These are phyloP conservation scores for Boletus rubropictus DNA, from an alignment of 768 basidiomycete genomes.

Conservation along the genomic window DNA sequence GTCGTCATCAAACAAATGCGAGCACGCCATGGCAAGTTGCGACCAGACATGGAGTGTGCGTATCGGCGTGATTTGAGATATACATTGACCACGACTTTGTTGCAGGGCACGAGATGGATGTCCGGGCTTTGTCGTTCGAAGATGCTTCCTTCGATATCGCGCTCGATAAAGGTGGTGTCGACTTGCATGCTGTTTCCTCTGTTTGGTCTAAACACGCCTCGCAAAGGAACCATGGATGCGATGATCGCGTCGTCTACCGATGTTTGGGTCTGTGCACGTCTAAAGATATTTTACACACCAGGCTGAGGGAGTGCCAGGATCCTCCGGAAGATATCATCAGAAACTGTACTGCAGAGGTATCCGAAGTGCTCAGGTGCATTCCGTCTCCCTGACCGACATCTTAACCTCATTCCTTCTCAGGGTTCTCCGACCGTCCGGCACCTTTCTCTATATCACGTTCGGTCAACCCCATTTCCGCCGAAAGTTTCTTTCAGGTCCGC, in stretches of 20 bases:
- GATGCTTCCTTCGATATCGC: constrained; percentile 67
- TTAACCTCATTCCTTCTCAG: constrained; percentile 30
- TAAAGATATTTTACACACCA: background rate
- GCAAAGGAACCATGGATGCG: constrained; percentile 75
- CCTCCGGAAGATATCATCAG: constrained; percentile 66
- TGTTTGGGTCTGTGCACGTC: constrained; percentile 56
- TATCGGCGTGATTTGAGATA: background rate
- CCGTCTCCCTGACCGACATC: background rate
- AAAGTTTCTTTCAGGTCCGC: constrained; percentile 47
- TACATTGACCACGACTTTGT: background rate
- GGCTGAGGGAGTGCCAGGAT: constrained; percentile 39
- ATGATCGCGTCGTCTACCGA: constrained; percentile 82
- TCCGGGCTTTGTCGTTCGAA: constrained; percentile 56
- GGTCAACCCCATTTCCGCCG: constrained; percentile 86
- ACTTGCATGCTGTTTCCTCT: background rate
- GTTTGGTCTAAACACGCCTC: background rate
- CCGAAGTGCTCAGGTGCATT: constrained; percentile 61
- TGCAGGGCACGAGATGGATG: constrained; percentile 81
- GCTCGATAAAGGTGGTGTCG: constrained; percentile 66
- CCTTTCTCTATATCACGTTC: constrained; percentile 78
- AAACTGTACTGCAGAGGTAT: constrained; percentile 71
- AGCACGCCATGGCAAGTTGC: constrained; percentile 38
- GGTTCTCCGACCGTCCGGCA: constrained; percentile 54
- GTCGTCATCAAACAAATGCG: constrained; percentile 74
- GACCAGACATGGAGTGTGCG: constrained; percentile 71